These are phyloP conservation scores for Poa annua DNA, from an alignment of 176 grass and related monocot genomes.

Conservation along the genomic window DNA sequence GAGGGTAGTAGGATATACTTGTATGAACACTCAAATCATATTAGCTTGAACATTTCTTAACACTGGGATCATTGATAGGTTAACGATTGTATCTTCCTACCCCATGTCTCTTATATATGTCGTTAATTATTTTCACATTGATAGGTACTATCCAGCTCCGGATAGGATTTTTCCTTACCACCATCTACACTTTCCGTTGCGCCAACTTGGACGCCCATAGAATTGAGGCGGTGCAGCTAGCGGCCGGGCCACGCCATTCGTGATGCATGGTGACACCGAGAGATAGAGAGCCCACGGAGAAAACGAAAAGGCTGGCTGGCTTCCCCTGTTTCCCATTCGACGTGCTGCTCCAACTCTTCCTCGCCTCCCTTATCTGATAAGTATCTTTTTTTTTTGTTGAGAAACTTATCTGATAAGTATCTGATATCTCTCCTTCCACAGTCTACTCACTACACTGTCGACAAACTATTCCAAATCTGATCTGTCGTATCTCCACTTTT, in stretches of 20 bases:
- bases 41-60: no score
- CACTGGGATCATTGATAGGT: no score
- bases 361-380: background rate
- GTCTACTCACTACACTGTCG: conserved; percentile 2
- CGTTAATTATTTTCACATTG: no score
- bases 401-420: background rate
- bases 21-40: no score
- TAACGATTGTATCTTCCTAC: no score
- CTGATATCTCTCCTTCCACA: background rate
- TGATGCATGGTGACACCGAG: background rate
- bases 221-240: background rate
- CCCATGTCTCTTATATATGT: no score
- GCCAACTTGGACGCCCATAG: background rate
- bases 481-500: background rate
- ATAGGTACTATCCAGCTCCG: no score
- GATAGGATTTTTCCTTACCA: no score
- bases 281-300: background rate
- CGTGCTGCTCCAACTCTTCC: background rate
- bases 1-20: no score
- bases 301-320: background rate
- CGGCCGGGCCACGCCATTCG: background rate
- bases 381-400: no score
- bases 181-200: no score
- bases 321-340: background rate
- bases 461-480: background rate